A percentile compares a stretch with the other conserved stretches of the same genome.
phyloP scores from a whole-genome alignment of 116 monocot species.

The Dioscorea cayenensis region DNA sequence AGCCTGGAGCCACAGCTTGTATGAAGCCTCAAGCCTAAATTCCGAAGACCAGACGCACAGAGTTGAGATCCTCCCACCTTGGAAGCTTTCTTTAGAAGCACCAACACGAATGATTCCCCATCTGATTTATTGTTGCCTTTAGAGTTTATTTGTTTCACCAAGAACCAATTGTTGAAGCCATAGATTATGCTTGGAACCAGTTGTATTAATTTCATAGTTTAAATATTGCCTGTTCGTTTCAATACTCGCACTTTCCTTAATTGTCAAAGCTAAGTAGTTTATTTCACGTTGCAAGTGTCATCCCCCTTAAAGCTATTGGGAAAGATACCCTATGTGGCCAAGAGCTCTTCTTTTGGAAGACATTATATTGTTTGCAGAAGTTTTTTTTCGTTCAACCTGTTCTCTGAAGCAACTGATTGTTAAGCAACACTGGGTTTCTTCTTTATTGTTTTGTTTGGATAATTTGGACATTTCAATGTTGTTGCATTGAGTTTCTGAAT shows the following conservation, averaged over 20 bases:
- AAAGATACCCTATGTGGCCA: background rate
- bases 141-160: background rate
- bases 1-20: conserved; percentile 72
- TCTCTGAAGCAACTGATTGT: no score
- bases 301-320: background rate
- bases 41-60: conserved; percentile 72
- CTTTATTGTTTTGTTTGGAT: no score
- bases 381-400: no score
- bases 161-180: background rate
- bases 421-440: no score
- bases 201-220: background rate
- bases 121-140: conserved; percentile 12
- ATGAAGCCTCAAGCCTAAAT: conserved; percentile 70
- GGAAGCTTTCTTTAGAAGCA: conserved; percentile 30
- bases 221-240: background rate
- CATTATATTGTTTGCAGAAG: no score
- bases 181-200: background rate
- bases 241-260: background rate
- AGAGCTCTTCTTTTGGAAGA: background rate
- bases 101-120: background rate
- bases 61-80: conserved; percentile 37
- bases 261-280: background rate
- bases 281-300: background rate
- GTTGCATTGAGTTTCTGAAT: no score
- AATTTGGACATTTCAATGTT: no score